Evolutionary conservation across 169 alveolate species (phyloP).

Genomic region (Toxoplasma gondii): DNA sequence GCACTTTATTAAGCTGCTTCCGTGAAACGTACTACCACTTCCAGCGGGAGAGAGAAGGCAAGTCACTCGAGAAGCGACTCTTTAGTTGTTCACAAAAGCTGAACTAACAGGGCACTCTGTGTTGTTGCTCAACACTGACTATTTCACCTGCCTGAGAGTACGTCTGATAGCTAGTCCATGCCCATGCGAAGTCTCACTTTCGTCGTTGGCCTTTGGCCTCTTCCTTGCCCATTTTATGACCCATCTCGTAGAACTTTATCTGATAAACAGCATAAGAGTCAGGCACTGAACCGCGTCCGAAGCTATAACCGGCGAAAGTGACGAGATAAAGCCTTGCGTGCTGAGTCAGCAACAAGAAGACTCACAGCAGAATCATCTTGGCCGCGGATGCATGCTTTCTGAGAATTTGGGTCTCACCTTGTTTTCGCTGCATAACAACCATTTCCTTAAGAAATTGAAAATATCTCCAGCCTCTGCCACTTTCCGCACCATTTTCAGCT

Average conservation of each 20-base stretch:
- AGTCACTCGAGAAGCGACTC: neutral
- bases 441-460: constrained; percentile 64
- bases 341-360: too few species aligned
- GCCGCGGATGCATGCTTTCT: too few species aligned
- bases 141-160: too few species aligned
- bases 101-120: too few species aligned
- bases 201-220: constrained; percentile 9
- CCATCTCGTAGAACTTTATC: constrained; percentile 61
- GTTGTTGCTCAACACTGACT: too few species aligned
- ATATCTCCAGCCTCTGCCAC: constrained; percentile 69
- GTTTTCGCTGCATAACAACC: constrained; percentile 74
- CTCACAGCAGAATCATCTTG: too few species aligned
- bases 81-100: too few species aligned
- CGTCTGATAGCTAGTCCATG: too few species aligned
- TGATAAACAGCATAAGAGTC: neutral
- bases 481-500: constrained; percentile 46
- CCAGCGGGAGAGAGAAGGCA: neutral
- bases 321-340: too few species aligned
- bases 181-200: neutral
- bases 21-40: neutral
- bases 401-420: constrained; percentile 61
- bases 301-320: too few species aligned
- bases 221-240: neutral
- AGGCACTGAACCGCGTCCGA: constrained; percentile 8
- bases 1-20: neutral